A percentile compares a stretch with the other conserved stretches of the same genome.
These are phyloP conservation scores for Tuber calosporum DNA, from an alignment of 495 filamentous ascomycete genomes.

Conservation along the genomic window DNA sequence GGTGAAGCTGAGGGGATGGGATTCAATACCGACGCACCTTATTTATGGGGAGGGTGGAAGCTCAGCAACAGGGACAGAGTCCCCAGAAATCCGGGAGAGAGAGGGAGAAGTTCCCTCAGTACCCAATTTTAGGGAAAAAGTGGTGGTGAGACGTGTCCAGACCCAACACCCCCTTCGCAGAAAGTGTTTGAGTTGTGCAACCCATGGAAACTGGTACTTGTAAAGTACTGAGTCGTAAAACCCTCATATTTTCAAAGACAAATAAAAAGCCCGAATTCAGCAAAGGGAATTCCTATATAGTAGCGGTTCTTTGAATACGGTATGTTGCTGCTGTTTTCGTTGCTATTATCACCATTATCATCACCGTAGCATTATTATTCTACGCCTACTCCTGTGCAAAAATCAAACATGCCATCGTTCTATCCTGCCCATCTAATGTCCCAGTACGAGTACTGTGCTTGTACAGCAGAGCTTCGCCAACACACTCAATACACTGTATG, in stretches of 20 bases:
- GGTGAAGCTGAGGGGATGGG: background rate
- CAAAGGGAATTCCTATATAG: too few relatives aligned
- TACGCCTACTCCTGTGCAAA: background rate
- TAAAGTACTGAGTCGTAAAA: too few relatives aligned
- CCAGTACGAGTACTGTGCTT: too few relatives aligned
- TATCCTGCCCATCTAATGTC: background rate
- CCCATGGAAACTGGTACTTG: too few relatives aligned
- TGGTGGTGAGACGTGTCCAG: background rate
- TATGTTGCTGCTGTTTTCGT: too few relatives aligned
- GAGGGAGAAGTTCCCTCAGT: background rate
- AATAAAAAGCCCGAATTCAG: background rate
- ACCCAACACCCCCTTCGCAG: background rate
- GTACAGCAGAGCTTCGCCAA: background rate
- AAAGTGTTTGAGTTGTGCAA: background rate
- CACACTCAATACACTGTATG: background rate
- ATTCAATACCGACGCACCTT: background rate
- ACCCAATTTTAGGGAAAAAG: too few relatives aligned
- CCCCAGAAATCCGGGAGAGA: background rate
- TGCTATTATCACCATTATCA: too few relatives aligned
- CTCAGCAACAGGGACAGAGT: background rate
- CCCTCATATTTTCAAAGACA: background rate
- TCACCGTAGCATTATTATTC: too few relatives aligned
- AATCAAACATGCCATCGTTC: background rate
- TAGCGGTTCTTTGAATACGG: too few relatives aligned
- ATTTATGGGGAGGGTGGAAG: background rate